Percentiles rank a stretch among this genome's conserved stretches.
phyloP scores from a whole-genome alignment of 768 basidiomycete species.

The Lenzites betulinus region DNA sequence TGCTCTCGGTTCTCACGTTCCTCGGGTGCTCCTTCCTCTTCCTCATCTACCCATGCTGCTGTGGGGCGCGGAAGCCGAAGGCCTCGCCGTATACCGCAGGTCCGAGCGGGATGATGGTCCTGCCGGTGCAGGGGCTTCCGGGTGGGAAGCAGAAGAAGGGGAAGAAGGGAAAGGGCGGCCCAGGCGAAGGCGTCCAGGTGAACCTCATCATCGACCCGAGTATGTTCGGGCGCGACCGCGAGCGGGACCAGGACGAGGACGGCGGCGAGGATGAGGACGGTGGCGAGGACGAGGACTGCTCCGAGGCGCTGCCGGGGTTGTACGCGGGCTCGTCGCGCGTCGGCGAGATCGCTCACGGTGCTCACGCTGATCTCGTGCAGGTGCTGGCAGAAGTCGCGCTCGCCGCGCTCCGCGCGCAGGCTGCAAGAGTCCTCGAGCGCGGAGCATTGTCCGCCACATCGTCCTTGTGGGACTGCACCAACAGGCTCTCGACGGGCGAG shows the following conservation, averaged over 20 bases:
- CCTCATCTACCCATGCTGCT: constrained; percentile 59
- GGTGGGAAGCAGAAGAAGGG: constrained; percentile 46
- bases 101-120: constrained; percentile 54
- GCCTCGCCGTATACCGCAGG: constrained; percentile 22
- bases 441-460: too few species aligned
- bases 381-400: too few species aligned
- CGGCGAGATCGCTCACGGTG: too few species aligned
- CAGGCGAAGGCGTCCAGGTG: constrained; percentile 61
- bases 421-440: constrained; percentile 61
- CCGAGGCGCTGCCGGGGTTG: constrained; percentile 36
- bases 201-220: constrained; percentile 73
- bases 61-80: constrained; percentile 33
- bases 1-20: constrained; percentile 54
- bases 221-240: constrained; percentile 43
- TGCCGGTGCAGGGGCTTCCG: constrained; percentile 59
- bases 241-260: constrained; percentile 38
- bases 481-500: too few species aligned
- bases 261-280: constrained; percentile 40
- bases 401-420: too few species aligned
- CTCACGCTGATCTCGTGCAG: too few species aligned
- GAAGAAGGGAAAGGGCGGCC: constrained; percentile 38
- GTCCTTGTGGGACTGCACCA: too few species aligned
- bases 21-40: constrained; percentile 57
- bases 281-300: too few species aligned
- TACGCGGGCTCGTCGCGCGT: constrained; percentile 16